Evolutionary conservation across 169 alveolate genomes (phyloP), one percentile per base, ranked within the genome.

Genomic region (Cryptosporidium ubiquitum): DNA sequence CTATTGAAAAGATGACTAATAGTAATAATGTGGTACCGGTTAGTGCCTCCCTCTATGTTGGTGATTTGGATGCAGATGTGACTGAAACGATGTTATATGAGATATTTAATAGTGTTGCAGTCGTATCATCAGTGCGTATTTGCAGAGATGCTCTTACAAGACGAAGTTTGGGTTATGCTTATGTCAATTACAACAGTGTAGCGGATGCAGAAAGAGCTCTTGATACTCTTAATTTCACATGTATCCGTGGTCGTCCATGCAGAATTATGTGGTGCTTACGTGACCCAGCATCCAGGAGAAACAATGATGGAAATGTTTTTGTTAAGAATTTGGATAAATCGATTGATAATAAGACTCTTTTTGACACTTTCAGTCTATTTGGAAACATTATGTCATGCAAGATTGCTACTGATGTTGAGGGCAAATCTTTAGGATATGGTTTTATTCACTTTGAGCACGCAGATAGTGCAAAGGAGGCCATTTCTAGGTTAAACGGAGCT

Each of bases 331-430:
- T 98, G 61, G 98, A 96, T 93, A 94, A 94, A 71, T 91, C 95
- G 68, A 94, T 96, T 68, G 99, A 96, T 95, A 97, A 97, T 92
- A 96, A 96, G 95, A 98, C 98, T 14, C 93, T 98, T 66, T 95
- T 96, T 52, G 98, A 96, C 86, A 94, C 98, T 55, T 97, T 97
- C 89, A 92, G 97, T 64, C 95, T 94, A 71, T 98, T 95, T 52
- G 99, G 99, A 49, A 94, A 96, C 70, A 97, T 98, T 51, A 86
- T 96, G 57, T 95, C 98, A 40, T 96, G 98, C 94, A 98, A 98
- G 91, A 98, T 96, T n/a, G 97, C 98, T 16, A 92, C 95, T 5
- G 98, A 96, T 84, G 91, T 91, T 20, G 91, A 92, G 39, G 98
- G 98, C 39, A 92, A 92, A 51, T 95, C 98, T 79, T 94, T 94